These are phyloP conservation scores for Barnettozyma sucrosica DNA, from an alignment of 805 yeast species.

Conservation along the genomic window DNA sequence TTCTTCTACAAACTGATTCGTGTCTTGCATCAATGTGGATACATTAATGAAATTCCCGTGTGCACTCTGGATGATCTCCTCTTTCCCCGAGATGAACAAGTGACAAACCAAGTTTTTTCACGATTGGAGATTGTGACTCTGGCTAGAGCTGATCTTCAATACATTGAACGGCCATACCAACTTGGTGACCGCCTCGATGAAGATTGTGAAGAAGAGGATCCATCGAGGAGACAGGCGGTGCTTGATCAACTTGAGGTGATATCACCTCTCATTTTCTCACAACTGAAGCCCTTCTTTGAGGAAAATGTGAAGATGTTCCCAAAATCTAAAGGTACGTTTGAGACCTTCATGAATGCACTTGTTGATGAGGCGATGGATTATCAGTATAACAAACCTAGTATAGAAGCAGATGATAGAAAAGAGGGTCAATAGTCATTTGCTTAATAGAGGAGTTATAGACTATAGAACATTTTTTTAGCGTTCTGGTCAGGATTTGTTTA, in stretches of 20 bases:
- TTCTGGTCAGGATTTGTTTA: too few species aligned
- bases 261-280: constrained; percentile 11
- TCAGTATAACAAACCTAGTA: background rate
- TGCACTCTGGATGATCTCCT: constrained; percentile 27
- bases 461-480: background rate
- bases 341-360: constrained; percentile 12
- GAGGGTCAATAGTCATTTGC: background rate
- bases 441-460: background rate
- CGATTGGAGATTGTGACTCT: constrained; percentile 30
- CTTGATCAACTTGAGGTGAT: constrained; percentile 5
- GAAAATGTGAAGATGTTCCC: constrained; percentile 12
- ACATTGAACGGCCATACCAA: constrained; percentile 3
- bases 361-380: constrained; percentile 9
- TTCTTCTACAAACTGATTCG: constrained; percentile 12
- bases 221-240: background rate
- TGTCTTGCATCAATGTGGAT: constrained; percentile 7
- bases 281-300: constrained; percentile 13
- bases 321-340: constrained; percentile 10
- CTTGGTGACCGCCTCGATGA: background rate
- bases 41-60: constrained; percentile 6
- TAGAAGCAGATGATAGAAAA: background rate
- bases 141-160: constrained; percentile 9
- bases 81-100: constrained; percentile 33
- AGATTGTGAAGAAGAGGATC: background rate
- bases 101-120: constrained; percentile 27